Base-by-base conservation (phyloP, 2,329 filamentous ascomycete genomes). In the Curvularia verruculosa region DNA sequence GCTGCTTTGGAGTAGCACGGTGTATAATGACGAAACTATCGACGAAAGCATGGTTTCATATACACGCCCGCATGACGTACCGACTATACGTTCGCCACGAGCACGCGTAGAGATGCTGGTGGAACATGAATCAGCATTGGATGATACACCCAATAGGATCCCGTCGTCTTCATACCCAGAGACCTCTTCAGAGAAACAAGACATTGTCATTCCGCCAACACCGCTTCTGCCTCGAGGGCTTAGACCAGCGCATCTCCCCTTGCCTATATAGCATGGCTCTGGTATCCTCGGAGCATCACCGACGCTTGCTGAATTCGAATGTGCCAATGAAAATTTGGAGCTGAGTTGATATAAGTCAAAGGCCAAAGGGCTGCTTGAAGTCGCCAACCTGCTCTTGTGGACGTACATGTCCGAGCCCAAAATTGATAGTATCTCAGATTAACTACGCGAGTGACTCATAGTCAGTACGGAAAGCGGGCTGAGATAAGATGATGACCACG, bases 221-320 rank as follows among this genome's bases (percentile, higher is more conserved):
- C 49, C 53, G 5, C 40, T 49, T 8, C 34, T 57, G 1, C 45
- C 54, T 5, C 34, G 49, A 15, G 46, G 53, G 3, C 45, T 59
- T 12, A 23, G 47, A 5, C 52, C 48, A 1, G 5, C 37, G 1
- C n/a, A 47, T 37, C 44, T 54, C 23, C 41, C 52, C 10, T 37
- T 48, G 1, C 53, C 34, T 28, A 15, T 19, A 8, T 26, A 18
- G 1, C 54, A 59, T 50, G n/a, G 18, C 19, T 56, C 53, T 5
- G 49, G 57, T 2, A 19, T 59, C 15, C 24, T 59, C 40, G 57
- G 54, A 4, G 49, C 52, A 26, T 59, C 57, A 15, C 57, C 53
- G 9, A 36, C 39, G 49, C 49, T 28, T 36, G 6, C 18, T 6
- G n/a, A 29, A 12, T 40, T 49, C 37, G 39, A 36, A 13, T 29